phyloP scores from a whole-genome alignment of 805 yeast species.

The Wickerhamiella slavikovae region DNA sequence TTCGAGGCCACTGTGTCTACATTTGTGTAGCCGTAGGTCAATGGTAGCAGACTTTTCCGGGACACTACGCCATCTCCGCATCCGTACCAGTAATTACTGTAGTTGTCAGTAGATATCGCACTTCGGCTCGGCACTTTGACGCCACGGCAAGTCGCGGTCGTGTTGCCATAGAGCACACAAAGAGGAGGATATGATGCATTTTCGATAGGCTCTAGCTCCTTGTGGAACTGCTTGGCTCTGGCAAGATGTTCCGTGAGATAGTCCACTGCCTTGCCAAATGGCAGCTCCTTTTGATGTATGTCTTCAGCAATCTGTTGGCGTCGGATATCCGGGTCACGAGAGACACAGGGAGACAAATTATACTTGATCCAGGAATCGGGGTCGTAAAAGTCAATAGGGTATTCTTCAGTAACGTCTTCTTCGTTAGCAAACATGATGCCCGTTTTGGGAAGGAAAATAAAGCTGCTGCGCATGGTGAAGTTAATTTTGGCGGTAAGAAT shows the following conservation, averaged over 20 bases:
- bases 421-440: no score
- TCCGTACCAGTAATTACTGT: slow-evolving; percentile 60
- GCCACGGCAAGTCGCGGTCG: slow-evolving; percentile 71
- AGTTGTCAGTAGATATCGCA: slow-evolving; percentile 51
- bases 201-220: slow-evolving; percentile 31
- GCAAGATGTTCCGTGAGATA: slow-evolving; percentile 44
- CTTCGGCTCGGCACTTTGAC: slow-evolving; percentile 40
- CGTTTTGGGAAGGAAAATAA: slow-evolving; percentile 51
- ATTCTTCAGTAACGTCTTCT: slow-evolving; percentile 13
- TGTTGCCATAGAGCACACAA: slow-evolving; percentile 61
- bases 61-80: slow-evolving; percentile 90
- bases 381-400: slow-evolving; percentile 50
- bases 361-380: slow-evolving; percentile 63
- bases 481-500: slow-evolving; percentile 63
- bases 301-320: slow-evolving; percentile 4
- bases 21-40: slow-evolving; percentile 45
- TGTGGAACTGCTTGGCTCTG: slow-evolving; percentile 35
- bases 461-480: slow-evolving; percentile 76
- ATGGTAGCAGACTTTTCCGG: slow-evolving; percentile 67
- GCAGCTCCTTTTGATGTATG: slow-evolving; percentile 5
- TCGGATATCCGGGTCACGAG: slow-evolving; percentile 11
- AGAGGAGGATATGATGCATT: slow-evolving; percentile 51
- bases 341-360: slow-evolving; percentile 54
- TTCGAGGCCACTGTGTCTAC: slow-evolving; percentile 44
- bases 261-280: slow-evolving; percentile 32